Evolutionary conservation across 73 alveolate species (phyloP), one percentile per base, ranked within the genome.

Genomic region (Effrenium voratum): DNA sequence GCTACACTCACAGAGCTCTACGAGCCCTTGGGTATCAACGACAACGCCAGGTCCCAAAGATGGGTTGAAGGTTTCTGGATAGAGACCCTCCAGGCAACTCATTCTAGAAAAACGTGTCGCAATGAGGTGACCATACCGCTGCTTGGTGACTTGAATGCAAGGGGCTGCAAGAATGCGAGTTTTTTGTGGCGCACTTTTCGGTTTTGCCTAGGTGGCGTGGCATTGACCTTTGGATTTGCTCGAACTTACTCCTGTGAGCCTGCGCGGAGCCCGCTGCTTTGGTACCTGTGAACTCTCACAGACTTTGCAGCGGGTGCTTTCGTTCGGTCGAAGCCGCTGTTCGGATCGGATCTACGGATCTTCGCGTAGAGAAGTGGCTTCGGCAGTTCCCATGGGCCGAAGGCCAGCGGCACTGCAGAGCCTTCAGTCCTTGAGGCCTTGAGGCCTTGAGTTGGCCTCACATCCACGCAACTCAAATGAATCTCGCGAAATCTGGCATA

Each of bases 11-110:
- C 93, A 30, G 93, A 85, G 81, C 93, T 85, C 45, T 85, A 85
- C 93, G 93, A 85, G 44, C 93, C 93, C 55, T 85, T 85, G 0
- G 93, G 93, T 34, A 85, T 85, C 93, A 85, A 85, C 45, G 93
- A 85, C 93, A 85, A 85, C n/a, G 93, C 44, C 45, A 5, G 66
- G 82, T 19, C 82, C 44, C 44, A 13, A 70, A 70, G 47, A 13
- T 45, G 47, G 3, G 72, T 22, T 22, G 28, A 55, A 55, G 22
- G 22, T 15, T 55, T 22, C 68, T 15, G 30, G 22, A n/a, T n/a
- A n/a, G n/a, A n/a, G n/a, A n/a, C n/a, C n/a, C n/a, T n/a, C n/a
- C n/a, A n/a, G n/a, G n/a, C n/a, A n/a, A n/a, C n/a, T n/a, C n/a
- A n/a, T n/a, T n/a, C n/a, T n/a, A n/a, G 75, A 22, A 22, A 8